Base-by-base conservation (phyloP, 2,329 filamentous ascomycete genomes). In the Cordyceps pruinosa region DNA sequence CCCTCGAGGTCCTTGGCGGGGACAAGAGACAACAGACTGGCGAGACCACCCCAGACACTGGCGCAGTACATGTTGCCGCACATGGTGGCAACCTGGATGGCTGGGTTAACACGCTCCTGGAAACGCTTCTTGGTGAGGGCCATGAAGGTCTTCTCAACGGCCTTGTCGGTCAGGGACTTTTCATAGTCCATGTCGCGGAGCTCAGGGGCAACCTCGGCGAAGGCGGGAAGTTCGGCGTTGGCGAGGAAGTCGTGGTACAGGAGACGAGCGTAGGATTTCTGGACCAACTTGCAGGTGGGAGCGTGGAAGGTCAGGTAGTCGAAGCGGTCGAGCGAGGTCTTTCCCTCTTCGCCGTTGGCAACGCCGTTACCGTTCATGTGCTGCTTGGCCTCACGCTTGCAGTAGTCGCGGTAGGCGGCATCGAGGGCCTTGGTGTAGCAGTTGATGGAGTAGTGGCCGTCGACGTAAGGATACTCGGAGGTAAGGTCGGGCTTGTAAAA, bases 401-500 rank as follows among this genome's bases (percentile, higher is more conserved):
- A 84, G 78, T 92, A 94, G 61, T 86, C 87, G 69, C 86, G 85
- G 80, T 94, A 94, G 73, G 88, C 87, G 57, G 83, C 82, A 69
- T 93, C 89, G 26, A 93, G 84, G 51, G 89, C 88, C 77, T 89
- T 82, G 62, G 80, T 88, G 76, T 93, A 93, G 81, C 89, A 93
- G 73, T 78, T 87, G 71, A 91, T 73, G 49, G 89, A 93, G 80
- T 85, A 91, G 73, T 92, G 88, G 60, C 89, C 89, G 66, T 93
- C 89, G 58, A 93, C 89, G 68, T 89, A 86, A 62, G 89, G 89
- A 77, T 93, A 93, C 76, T 93, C 89, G 81, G 86, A 90, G 68
- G 88, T 88, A 64, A 93, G 78, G 73, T 93, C 89, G 67, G 89
- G 88, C 85, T 93, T 93, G 84, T 90, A 93, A 73, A 93, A 93